phyloP scores from a whole-genome alignment of 192 early-diverging fungal genomes.

The Backusella morwellensis region DNA sequence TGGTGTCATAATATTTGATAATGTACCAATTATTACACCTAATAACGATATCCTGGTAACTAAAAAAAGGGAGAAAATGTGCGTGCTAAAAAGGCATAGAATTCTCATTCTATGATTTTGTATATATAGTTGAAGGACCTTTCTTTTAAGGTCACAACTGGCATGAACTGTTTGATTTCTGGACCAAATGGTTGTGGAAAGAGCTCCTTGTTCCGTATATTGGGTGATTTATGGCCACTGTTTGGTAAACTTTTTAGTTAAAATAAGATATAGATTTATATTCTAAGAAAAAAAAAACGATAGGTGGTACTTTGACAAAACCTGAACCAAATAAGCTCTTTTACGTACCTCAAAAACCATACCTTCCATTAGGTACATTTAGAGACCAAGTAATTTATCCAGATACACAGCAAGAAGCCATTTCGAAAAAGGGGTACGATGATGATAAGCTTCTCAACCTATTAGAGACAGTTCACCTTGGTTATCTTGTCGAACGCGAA shows the following conservation, averaged over 20 bases:
- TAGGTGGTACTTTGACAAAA: slow-evolving; percentile 54
- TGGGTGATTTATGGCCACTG: slow-evolving; percentile 63
- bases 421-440: slow-evolving; percentile 46
- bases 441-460: slow-evolving; percentile 66
- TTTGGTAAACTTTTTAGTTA: slow-evolving; percentile 39
- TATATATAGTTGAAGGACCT: slow-evolving; percentile 58
- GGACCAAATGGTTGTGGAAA: slow-evolving; percentile 65
- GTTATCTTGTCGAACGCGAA: slow-evolving; percentile 64
- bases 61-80: not conserved
- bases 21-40: slow-evolving; percentile 77
- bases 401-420: slow-evolving; percentile 65
- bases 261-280: not conserved
- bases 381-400: slow-evolving; percentile 87
- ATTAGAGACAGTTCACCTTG: slow-evolving; percentile 66
- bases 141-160: slow-evolving; percentile 64
- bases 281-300: not conserved
- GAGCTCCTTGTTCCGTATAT: slow-evolving; percentile 64
- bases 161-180: slow-evolving; percentile 74
- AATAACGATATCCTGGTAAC: slow-evolving; percentile 59
- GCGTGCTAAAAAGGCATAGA: not conserved
- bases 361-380: slow-evolving; percentile 75
- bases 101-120: not conserved
- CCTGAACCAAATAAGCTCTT: slow-evolving; percentile 66
- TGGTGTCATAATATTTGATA: slow-evolving; percentile 62
- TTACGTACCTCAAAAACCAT: slow-evolving; percentile 89